Evolutionary conservation across 768 basidiomycete species (phyloP), one percentile per base, ranked within the genome.

Genomic region (Tricholoma terreum): DNA sequence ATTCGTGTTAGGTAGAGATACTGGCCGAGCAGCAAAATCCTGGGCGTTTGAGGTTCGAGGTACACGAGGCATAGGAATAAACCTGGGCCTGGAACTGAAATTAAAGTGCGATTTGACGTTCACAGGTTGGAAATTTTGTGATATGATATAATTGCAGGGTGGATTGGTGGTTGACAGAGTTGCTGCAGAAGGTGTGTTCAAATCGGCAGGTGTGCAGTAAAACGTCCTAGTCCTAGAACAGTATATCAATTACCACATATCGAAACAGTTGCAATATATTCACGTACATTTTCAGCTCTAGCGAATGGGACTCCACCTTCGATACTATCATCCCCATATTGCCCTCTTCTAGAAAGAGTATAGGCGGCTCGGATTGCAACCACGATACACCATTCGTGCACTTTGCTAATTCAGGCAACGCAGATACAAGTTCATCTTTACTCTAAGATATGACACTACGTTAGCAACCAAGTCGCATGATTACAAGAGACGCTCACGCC

Each of bases 401-500:
- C 45, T 58, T 58, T 2, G 63, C 43, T 31, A 66, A 58, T 17
- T 59, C 63, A 14, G 65, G 65, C 27, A 61, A 30, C 11, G 65
- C 63, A 2, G 63, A 57, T 9, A 58, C 22, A 30, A 66, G 52
- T 40, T 66, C 65, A 40, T 64, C 63, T 52, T 61, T 64, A 19
- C 62, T 61, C 64, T 65, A 38, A 43, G 19, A 58, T 12, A 14
- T 3, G 15, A 21, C 6, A 34, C 4, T 10, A 4, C 1, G 24
- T 43, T 15, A 46, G 21, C 11, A 51, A 17, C 36, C 14, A 51
- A 34, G 8, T 30, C 14, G n/a, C 3, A 7, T n/a, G 12, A 19
- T 4, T 21, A 8, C 22, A 15, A 46, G 45, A 50, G 19, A 9
- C 57, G 7, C 46, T 60, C 55, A 65, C 63, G 38, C 56, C 43